phyloP scores from a whole-genome alignment of 2,329 filamentous ascomycete species.

The Beauveria sp. region DNA sequence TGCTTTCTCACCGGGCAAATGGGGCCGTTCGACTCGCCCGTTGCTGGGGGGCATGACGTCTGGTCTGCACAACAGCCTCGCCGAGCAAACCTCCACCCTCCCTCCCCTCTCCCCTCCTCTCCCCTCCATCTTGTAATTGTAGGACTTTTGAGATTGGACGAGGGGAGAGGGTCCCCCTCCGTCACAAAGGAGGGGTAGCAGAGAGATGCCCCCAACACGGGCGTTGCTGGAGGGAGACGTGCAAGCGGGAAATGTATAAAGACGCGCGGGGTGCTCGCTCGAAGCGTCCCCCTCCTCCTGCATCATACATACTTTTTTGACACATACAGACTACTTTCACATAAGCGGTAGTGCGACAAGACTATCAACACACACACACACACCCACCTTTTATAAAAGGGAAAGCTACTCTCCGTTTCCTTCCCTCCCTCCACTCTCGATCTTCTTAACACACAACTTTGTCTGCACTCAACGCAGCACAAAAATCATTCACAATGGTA shows the following conservation, averaged over 20 bases:
- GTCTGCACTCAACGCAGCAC: background rate
- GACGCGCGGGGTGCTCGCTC: background rate
- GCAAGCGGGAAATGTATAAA: background rate
- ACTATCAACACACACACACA: background rate
- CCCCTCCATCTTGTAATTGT: background rate
- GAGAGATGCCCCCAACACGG: background rate
- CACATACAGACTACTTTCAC: conserved; percentile 4
- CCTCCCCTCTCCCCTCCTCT: background rate
- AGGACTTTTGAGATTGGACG: background rate
- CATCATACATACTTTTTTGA: conserved; percentile 4
- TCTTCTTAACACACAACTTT: background rate
- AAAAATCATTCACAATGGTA: conserved; percentile 22
- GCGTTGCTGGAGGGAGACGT: background rate
- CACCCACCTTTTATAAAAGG: conserved; percentile 5
- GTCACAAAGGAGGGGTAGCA: background rate
- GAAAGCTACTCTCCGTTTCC: background rate
- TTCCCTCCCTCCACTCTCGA: background rate
- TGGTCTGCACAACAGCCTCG: too few species aligned
- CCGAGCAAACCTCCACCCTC: background rate
- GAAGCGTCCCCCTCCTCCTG: background rate
- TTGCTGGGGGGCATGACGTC: too few species aligned
- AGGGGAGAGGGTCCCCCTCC: background rate
- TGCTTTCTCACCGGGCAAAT: too few species aligned
- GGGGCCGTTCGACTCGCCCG: too few species aligned
- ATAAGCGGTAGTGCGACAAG: background rate